These are phyloP conservation scores for Solanum peruvianum DNA, from an alignment of 257 asterid genomes.

Conservation along the genomic window DNA sequence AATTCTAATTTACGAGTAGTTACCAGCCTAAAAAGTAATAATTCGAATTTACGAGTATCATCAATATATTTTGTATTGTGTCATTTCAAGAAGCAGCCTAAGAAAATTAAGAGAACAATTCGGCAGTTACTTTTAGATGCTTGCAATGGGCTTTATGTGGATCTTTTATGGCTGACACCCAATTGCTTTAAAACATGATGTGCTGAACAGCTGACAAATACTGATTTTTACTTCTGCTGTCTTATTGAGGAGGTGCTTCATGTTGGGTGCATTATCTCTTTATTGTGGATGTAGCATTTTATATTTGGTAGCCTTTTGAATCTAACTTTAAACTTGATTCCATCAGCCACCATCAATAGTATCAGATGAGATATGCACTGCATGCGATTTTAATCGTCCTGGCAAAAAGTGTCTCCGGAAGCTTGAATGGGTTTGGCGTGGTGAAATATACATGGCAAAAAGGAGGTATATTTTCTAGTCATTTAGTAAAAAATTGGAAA, in stretches of 20 bases:
- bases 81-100: not conserved
- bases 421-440: constrained; percentile 99
- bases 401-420: constrained; percentile 93
- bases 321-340: constrained; percentile 17
- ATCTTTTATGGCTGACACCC: not conserved
- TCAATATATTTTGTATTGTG: not conserved
- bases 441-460: constrained; percentile 92
- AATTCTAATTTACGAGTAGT: not conserved
- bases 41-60: not conserved
- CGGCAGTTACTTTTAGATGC: not conserved
- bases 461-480: constrained; percentile 51
- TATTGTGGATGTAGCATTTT: constrained; percentile 4
- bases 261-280: not conserved
- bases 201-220: not conserved
- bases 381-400: constrained; percentile 97
- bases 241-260: not conserved
- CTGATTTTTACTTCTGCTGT: not conserved
- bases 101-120: not conserved
- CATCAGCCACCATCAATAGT: constrained; percentile 93
- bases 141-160: not conserved
- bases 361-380: constrained; percentile 93
- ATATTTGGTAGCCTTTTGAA: not conserved
- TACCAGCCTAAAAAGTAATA: not conserved
- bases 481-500: constrained; percentile 1
- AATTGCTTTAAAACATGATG: not conserved